Base-by-base conservation (phyloP, 2,329 filamentous ascomycete species). In the Colletotrichum sp. region DNA sequence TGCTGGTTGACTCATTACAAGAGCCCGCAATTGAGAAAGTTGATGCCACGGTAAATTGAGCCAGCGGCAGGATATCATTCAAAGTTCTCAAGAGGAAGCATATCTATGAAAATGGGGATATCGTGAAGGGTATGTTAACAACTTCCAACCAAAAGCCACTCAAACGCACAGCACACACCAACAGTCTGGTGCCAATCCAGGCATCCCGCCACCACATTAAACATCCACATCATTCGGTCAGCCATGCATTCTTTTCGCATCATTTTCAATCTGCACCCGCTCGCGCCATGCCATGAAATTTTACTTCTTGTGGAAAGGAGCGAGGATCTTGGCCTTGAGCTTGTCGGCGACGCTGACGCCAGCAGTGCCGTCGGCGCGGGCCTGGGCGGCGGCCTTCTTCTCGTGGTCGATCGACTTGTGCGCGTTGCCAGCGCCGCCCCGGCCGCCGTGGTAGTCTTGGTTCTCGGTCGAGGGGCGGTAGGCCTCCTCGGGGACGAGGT, bases 341-440 rank as follows among this genome's bases (percentile, higher is more conserved):
- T 89, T 91, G 80, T 92, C 90, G 21, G 90, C 90, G 73, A 92
- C 80, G 36, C 90, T 85, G 64, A 84, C 79, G 70, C 85, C 84
- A 10, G 82, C 78, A n/a, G 44, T 26, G 62, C 77, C 79, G n/a
- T 75, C 76, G 39, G 78, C 72, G 36, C 78, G 66, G 55, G 80
- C 79, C 78, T 83, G 80, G 28, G 83, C 80, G 18, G 80, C 79
- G 9, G 81, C 76, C 71, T 81, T 81, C 79, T 82, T 81, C 76
- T 84, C 81, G 74, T 79, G 78, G 44, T 82, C 78, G 44, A 79
- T 79, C 32, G 79, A 77, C 68, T 80, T 81, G 70, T 72, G 74
- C n/a, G 71, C 89, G 82, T 93, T 93, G 68, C 90, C 91, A 12
- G 89, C 90, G 74, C 91, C 91, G 80, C 91, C 91, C 36, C 91